Conservation (phyloP, 2,329 filamentous ascomycete species). For the Phoma sp. region DNA sequence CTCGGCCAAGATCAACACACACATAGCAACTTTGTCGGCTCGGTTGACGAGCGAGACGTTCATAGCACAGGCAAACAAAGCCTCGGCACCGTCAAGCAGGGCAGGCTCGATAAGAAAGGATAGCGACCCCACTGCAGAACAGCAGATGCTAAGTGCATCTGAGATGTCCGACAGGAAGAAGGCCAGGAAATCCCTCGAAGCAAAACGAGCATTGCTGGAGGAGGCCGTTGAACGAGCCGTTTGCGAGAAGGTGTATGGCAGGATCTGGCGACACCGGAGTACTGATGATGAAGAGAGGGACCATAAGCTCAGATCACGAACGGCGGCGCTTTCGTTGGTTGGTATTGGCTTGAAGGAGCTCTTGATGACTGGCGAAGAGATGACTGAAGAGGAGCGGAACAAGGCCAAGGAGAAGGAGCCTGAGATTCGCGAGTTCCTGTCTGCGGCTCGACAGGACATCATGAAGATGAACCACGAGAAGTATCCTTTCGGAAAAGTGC, state of each 20-base stretch:
- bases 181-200: conserved; percentile 77
- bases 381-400: conserved; percentile 64
- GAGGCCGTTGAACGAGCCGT: conserved; percentile 89
- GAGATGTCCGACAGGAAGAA: conserved; percentile 84
- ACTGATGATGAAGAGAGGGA: conserved; percentile 95
- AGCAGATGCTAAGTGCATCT: conserved; percentile 89
- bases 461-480: conserved; percentile 84
- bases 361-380: conserved; percentile 62
- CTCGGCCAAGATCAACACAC: conserved; percentile 82
- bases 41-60: conserved; percentile 73
- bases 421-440: conserved; percentile 76
- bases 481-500: conserved; percentile 90
- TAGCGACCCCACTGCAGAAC: conserved; percentile 57
- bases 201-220: conserved; percentile 79
- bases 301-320: conserved; percentile 92
- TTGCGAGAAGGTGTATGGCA: conserved; percentile 81
- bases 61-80: conserved; percentile 46
- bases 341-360: conserved; percentile 89
- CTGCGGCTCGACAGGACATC: conserved; percentile 71
- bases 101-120: conserved; percentile 48
- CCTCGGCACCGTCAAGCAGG: conserved; percentile 48
- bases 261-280: conserved; percentile 88
- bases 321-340: conserved; percentile 86
- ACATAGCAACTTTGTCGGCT: conserved; percentile 80
- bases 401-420: conserved; percentile 61